phyloP scores from a whole-genome alignment of 1,139 yeast genomes.

The Hyphopichia buzzinii region DNA sequence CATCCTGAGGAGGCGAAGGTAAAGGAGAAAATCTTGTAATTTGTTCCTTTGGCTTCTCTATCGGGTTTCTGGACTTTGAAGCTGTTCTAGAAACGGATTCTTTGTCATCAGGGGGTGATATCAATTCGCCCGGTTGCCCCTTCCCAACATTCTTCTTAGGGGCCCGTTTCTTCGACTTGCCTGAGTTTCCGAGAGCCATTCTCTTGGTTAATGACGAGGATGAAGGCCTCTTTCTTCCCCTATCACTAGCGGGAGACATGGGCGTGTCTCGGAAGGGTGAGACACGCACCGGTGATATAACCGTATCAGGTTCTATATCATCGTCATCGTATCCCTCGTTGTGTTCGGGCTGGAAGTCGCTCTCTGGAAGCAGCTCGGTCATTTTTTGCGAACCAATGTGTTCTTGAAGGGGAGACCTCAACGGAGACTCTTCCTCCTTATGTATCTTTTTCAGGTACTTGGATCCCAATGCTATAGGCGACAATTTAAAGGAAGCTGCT shows the following conservation, averaged over 20 bases:
- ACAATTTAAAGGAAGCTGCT: constrained; percentile 32
- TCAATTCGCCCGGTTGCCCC: background rate
- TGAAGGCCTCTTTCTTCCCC: constrained; percentile 1
- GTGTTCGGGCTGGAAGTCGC: background rate
- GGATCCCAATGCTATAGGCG: constrained; percentile 26
- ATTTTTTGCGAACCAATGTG: constrained; percentile 5
- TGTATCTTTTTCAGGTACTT: constrained; percentile 17
- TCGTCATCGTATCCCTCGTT: constrained; percentile 10
- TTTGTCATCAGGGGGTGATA: constrained; percentile 3
- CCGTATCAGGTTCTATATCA: constrained; percentile 5
- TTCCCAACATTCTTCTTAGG: background rate
- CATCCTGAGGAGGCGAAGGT: constrained; percentile 49
- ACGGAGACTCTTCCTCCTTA: constrained; percentile 29
- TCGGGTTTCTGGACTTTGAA: background rate
- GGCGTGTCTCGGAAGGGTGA: constrained; percentile 2
- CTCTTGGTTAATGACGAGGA: constrained; percentile 32
- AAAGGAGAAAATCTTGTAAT: constrained; percentile 31
- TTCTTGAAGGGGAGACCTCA: constrained; percentile 34
- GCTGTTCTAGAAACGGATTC: background rate
- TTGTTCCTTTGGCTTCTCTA: constrained; percentile 2
- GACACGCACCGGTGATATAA: constrained; percentile 14
- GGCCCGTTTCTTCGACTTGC: constrained; percentile 11
- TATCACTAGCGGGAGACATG: constrained; percentile 4
- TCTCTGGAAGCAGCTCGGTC: background rate
- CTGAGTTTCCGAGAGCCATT: constrained; percentile 39